phyloP scores from a whole-genome alignment of 805 yeast genomes.

The Kodamaea lidongshanica region DNA sequence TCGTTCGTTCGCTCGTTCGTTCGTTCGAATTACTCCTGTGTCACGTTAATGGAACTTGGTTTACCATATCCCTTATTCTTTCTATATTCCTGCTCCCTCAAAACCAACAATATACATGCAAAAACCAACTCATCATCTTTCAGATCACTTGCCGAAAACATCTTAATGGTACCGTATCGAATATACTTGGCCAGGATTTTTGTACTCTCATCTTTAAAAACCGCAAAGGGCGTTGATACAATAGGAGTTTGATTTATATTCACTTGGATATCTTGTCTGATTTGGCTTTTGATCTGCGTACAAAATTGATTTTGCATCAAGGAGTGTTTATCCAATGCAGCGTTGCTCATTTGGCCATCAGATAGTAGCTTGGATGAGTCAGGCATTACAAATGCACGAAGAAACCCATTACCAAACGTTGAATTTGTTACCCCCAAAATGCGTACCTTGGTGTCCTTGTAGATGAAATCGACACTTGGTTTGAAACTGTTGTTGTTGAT shows the following conservation, averaged over 20 bases:
- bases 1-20: too few relatives aligned
- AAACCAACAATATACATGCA: constrained; percentile 20
- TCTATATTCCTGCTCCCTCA: constrained; percentile 29
- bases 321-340: constrained; percentile 11
- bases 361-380: constrained; percentile 18
- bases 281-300: constrained; percentile 17
- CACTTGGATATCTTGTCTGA: constrained; percentile 15
- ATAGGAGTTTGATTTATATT: constrained; percentile 15
- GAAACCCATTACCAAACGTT: constrained; percentile 29
- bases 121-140: constrained; percentile 18
- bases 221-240: constrained; percentile 24
- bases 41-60: constrained; percentile 1
- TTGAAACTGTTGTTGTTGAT: constrained; percentile 24
- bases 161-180: constrained; percentile 19
- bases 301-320: constrained; percentile 14
- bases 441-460: constrained; percentile 24
- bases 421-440: constrained; percentile 28
- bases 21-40: too few relatives aligned
- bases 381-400: constrained; percentile 18
- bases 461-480: constrained; percentile 25
- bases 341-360: constrained; percentile 12
- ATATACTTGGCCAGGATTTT: constrained; percentile 16
- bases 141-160: constrained; percentile 12
- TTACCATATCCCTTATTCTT: constrained; percentile 26
- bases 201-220: constrained; percentile 22